Percentiles rank a stretch among this genome's conserved stretches.
phyloP scores from a whole-genome alignment of 805 yeast genomes.

The Candida yuanshanica region DNA sequence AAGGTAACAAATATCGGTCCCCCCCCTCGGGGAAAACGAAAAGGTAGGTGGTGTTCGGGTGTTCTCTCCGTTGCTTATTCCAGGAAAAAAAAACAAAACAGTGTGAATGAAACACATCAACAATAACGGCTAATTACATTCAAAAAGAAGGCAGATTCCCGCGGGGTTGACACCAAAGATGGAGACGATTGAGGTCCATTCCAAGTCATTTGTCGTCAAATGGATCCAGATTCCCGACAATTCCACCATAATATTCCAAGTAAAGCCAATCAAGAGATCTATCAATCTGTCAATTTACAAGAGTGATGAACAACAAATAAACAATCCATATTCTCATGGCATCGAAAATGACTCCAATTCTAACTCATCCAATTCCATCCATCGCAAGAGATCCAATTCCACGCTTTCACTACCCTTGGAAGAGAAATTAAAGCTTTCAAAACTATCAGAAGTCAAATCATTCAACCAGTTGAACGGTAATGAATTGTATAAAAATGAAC shows the following conservation, averaged over 20 bases:
- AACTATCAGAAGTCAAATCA: slow-evolving; percentile 46
- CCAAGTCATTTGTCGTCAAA: slow-evolving; percentile 82
- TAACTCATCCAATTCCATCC: slow-evolving; percentile 18
- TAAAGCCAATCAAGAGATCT: slow-evolving; percentile 70
- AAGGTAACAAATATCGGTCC: too few relatives aligned
- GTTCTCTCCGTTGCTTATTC: neutral
- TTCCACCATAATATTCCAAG: slow-evolving; percentile 67
- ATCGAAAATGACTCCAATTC: slow-evolving; percentile 4
- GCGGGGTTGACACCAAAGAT: slow-evolving; percentile 29
- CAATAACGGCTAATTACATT: too few relatives aligned
- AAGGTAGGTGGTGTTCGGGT: neutral
- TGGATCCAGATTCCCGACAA: slow-evolving; percentile 81
- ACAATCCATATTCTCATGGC: neutral
- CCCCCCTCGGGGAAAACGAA: too few relatives aligned
- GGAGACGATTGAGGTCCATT: slow-evolving; percentile 90
- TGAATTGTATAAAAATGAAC: slow-evolving; percentile 55
- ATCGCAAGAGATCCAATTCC: slow-evolving; percentile 30
- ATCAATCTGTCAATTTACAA: slow-evolving; percentile 37
- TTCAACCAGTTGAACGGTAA: slow-evolving; percentile 55
- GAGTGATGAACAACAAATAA: slow-evolving; percentile 7
- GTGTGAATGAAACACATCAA: neutral
- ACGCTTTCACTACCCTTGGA: slow-evolving; percentile 40
- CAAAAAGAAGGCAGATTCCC: too few relatives aligned
- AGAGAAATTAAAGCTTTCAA: slow-evolving; percentile 51
- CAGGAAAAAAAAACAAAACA: neutral